Conservation (phyloP, 169 alveolate species). For the Cytauxzoon felis region DNA sequence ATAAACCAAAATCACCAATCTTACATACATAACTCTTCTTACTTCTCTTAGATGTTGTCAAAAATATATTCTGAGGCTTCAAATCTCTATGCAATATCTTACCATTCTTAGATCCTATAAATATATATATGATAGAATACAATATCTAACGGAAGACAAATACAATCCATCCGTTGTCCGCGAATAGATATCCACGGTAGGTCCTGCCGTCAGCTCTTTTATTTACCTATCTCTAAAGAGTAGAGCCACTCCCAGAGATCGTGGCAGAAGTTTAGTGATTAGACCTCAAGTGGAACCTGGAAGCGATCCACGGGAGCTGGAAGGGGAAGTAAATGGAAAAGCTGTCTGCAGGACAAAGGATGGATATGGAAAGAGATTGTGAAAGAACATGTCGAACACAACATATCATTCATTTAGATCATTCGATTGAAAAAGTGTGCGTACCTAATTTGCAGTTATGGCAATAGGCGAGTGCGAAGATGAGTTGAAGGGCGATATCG, state of each 20-base stretch:
- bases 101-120: constrained; percentile 74
- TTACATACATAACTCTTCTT: constrained; percentile 79
- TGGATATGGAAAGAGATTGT: too few species aligned
- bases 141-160: background rate
- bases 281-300: too few species aligned
- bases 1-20: constrained; percentile 95
- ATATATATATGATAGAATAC: background rate
- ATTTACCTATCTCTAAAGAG: too few species aligned
- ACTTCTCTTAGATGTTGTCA: constrained; percentile 73
- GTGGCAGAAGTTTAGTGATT: too few species aligned
- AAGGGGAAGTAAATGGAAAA: too few species aligned
- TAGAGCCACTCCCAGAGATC: too few species aligned
- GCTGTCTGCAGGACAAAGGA: too few species aligned
- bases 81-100: constrained; percentile 93
- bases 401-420: background rate
- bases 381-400: too few species aligned
- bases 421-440: background rate
- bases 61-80: constrained; percentile 92
- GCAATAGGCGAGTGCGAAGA: constrained; percentile 90
- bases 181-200: background rate
- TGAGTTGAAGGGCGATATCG: constrained; percentile 89
- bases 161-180: background rate
- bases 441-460: constrained; percentile 79
- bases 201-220: too few species aligned
- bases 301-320: too few species aligned